Percentiles rank a stretch among this genome's conserved stretches.
Conservation (phyloP, 2,329 filamentous ascomycete species). For the Teratosphaeria nubilosa region DNA sequence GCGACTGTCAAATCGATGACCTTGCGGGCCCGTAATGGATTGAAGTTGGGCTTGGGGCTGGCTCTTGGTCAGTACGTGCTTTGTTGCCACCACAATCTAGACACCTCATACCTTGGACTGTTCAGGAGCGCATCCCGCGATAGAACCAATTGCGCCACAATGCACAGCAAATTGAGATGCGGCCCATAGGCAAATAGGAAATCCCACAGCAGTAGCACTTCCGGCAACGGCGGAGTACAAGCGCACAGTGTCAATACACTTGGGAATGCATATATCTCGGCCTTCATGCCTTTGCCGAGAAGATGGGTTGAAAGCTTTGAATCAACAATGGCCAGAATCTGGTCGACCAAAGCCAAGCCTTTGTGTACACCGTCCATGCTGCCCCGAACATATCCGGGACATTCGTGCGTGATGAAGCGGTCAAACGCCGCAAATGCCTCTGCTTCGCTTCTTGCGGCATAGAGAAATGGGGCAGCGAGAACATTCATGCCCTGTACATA, state of each 20-base stretch:
- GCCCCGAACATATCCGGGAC: conserved; percentile 85
- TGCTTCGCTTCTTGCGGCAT: conserved; percentile 85
- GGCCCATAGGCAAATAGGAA: conserved; percentile 93
- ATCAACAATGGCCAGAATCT: conserved; percentile 83
- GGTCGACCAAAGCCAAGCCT: conserved; percentile 82
- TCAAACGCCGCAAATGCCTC: conserved; percentile 91
- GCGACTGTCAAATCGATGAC: conserved; percentile 58
- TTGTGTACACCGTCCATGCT: conserved; percentile 97
- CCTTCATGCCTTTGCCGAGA: conserved; percentile 75
- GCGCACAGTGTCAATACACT: conserved; percentile 90
- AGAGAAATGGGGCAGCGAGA: conserved; percentile 87
- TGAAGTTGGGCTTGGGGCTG: conserved; percentile 63
- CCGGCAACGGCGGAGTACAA: conserved; percentile 86
- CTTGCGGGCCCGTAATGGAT: conserved; percentile 22
- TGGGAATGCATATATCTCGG: conserved; percentile 92
- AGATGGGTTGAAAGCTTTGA: conserved; percentile 77
- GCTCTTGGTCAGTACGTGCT: conserved; percentile 11
- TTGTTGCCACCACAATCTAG: not conserved
- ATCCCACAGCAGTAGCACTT: conserved; percentile 90
- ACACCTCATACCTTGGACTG: conserved; percentile 59
- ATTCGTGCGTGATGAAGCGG: conserved; percentile 75
- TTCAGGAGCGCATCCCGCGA: conserved; percentile 75
- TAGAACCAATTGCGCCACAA: conserved; percentile 86
- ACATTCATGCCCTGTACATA: conserved; percentile 99
- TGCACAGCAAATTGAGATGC: conserved; percentile 90